Conservation (phyloP, 2,329 filamentous ascomycete genomes). For the Ploettnerulaceae sp. region DNA sequence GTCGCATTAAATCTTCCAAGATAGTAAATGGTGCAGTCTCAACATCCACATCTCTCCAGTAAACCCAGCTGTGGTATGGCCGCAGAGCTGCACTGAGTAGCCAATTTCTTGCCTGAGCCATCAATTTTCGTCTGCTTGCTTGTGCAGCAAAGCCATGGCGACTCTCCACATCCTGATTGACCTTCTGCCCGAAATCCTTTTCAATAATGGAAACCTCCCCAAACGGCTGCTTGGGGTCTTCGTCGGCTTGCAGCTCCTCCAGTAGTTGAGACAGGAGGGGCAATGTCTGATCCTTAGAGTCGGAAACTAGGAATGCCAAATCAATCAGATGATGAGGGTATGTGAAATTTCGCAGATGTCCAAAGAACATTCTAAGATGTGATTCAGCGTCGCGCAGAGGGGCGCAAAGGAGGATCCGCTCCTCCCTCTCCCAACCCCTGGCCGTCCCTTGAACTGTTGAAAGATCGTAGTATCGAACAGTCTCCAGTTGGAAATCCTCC, state of each 20-base stretch:
- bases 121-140: constrained; percentile 86
- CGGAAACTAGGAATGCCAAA: constrained; percentile 91
- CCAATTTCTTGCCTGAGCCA: constrained; percentile 98
- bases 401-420: constrained; percentile 91
- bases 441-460: constrained; percentile 87
- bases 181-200: constrained; percentile 97
- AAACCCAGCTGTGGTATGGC: constrained; percentile 97
- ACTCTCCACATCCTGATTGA: constrained; percentile 96
- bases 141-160: constrained; percentile 96
- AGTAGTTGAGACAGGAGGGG: constrained; percentile 69
- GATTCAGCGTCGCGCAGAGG: constrained; percentile 88
- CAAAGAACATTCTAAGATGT: constrained; percentile 96
- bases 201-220: constrained; percentile 97
- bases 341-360: constrained; percentile 92
- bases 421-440: constrained; percentile 91
- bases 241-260: constrained; percentile 71
- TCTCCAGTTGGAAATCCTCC: constrained; percentile 79
- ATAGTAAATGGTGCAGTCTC: constrained; percentile 97
- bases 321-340: constrained; percentile 97
- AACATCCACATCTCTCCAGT: constrained; percentile 98
- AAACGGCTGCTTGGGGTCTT: constrained; percentile 76
- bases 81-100: constrained; percentile 86
- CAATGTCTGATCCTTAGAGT: constrained; percentile 90
- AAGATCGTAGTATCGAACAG: constrained; percentile 94
- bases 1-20: constrained; percentile 94